A percentile compares a stretch with the other conserved stretches of the same genome.
phyloP scores from a whole-genome alignment of 1,284 basidiomycete genomes.

The Thelephora terrestris region DNA sequence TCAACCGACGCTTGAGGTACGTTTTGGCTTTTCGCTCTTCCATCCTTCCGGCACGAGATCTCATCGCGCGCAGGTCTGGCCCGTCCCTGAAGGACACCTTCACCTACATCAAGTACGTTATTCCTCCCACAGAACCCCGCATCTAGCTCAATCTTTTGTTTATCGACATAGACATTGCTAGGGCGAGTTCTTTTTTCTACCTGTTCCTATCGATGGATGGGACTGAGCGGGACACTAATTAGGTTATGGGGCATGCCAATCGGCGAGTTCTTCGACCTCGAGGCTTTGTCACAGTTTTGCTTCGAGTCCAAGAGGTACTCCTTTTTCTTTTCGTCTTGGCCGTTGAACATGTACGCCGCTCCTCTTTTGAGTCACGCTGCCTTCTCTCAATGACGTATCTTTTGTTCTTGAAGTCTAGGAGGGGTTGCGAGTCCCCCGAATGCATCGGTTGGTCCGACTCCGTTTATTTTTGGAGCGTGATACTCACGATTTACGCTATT shows the following conservation, averaged over 20 bases:
- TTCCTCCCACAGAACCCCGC: neutral
- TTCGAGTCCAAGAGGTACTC: constrained; percentile 49
- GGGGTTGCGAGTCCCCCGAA: constrained; percentile 61
- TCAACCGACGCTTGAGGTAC: constrained; percentile 61
- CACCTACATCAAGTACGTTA: constrained; percentile 47
- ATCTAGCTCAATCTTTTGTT: neutral
- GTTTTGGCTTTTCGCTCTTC: constrained; percentile 3
- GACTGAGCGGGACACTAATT: neutral
- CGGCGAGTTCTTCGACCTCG: constrained; percentile 62
- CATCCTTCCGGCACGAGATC: neutral
- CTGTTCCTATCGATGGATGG: neutral
- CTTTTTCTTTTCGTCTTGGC: constrained; percentile 70
- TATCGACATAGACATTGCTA: constrained; percentile 43
- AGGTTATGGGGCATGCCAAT: constrained; percentile 68
- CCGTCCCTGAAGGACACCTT: constrained; percentile 31
- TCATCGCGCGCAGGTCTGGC: constrained; percentile 40
- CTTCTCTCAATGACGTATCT: neutral
- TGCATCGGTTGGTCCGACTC: constrained; percentile 42
- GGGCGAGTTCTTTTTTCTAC: constrained; percentile 27
- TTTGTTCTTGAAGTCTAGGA: constrained; percentile 36
- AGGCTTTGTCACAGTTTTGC: constrained; percentile 47
- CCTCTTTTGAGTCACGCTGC: neutral
- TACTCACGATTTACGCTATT: no score
- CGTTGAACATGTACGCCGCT: constrained; percentile 49
- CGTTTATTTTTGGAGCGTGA: no score